Percentiles rank a stretch among this genome's conserved stretches.
phyloP scores from a whole-genome alignment of 1,284 basidiomycete species.

The Stereum hirsutum region DNA sequence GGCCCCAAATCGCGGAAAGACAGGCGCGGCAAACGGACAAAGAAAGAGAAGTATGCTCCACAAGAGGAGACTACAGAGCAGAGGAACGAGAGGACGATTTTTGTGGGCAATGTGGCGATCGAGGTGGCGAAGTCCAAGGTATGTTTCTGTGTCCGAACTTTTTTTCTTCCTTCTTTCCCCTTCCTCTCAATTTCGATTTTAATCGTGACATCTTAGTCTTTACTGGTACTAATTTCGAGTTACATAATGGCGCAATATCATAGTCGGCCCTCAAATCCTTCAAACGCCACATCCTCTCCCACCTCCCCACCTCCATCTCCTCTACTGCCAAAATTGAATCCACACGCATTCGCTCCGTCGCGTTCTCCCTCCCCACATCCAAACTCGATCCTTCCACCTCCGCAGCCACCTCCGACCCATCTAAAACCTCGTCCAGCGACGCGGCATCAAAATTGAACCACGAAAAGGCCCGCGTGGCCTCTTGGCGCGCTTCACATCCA shows the following conservation, averaged over 20 bases:
- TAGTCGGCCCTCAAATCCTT: constrained; percentile 60
- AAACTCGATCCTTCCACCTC: constrained; percentile 29
- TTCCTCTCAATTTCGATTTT: too few relatives aligned
- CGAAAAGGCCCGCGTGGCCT: constrained; percentile 48
- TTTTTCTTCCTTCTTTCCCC: too few relatives aligned
- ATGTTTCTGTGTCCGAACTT: too few relatives aligned
- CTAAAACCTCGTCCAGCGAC: constrained; percentile 22
- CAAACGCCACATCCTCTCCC: constrained; percentile 61
- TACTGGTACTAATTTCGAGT: too few relatives aligned
- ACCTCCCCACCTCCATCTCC: constrained; percentile 53
- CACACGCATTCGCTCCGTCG: constrained; percentile 83
- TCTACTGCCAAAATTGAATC: constrained; percentile 87
- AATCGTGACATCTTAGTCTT: too few relatives aligned
- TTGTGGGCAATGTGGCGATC: constrained; percentile 86
- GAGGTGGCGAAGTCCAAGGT: constrained; percentile 75
- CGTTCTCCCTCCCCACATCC: constrained; percentile 75
- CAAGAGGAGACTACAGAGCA: constrained; percentile 59
- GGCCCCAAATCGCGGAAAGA: constrained; percentile 14
- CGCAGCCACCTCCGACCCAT: too few relatives aligned
- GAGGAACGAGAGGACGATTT: constrained; percentile 79
- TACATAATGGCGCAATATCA: too few relatives aligned
- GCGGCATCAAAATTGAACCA: constrained; percentile 31
- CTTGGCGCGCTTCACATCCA: constrained; percentile 55
- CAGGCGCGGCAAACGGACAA: constrained; percentile 9
- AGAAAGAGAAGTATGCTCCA: constrained; percentile 36